Conservation (phyloP, 139 green algal species). For the Micractinium sp. region DNA sequence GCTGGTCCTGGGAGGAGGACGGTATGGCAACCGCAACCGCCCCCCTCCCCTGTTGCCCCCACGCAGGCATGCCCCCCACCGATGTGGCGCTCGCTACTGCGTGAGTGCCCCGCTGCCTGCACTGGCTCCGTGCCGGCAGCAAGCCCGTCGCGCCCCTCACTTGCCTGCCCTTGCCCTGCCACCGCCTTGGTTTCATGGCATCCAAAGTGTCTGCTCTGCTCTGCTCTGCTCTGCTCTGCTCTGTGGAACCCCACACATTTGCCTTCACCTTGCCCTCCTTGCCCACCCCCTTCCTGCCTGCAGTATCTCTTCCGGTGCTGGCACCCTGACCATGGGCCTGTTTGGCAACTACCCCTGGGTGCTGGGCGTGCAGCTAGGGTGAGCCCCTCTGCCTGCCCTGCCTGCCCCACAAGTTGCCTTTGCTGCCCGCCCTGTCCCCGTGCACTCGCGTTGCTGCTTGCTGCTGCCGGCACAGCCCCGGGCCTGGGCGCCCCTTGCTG, state of each 20-base stretch:
- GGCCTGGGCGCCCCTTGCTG: no score
- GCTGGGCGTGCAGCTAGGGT: slow-evolving; percentile 35
- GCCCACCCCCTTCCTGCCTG: background rate
- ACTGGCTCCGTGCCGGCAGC: background rate
- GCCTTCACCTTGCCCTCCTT: background rate
- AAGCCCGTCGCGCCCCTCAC: no score
- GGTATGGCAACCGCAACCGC: no score
- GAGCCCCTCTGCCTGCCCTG: slow-evolving; percentile 41
- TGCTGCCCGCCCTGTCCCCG: background rate
- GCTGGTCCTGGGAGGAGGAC: no score
- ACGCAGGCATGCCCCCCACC: slow-evolving; percentile 18
- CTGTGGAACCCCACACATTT: no score
- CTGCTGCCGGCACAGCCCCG: no score
- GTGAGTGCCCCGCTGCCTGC: background rate
- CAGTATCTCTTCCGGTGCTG: slow-evolving; percentile 29
- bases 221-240: no score
- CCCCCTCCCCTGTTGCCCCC: background rate
- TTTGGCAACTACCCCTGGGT: slow-evolving; percentile 37
- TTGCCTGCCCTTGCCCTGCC: no score
- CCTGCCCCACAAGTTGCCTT: background rate
- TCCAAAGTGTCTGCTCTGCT: no score
- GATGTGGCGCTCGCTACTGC: slow-evolving; percentile 34
- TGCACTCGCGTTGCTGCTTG: background rate
- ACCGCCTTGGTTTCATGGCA: no score
- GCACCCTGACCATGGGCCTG: slow-evolving; percentile 20